Evolutionary conservation across 2,329 filamentous ascomycete genomes (phyloP).

Genomic region (Dothideomycetidae sp.): DNA sequence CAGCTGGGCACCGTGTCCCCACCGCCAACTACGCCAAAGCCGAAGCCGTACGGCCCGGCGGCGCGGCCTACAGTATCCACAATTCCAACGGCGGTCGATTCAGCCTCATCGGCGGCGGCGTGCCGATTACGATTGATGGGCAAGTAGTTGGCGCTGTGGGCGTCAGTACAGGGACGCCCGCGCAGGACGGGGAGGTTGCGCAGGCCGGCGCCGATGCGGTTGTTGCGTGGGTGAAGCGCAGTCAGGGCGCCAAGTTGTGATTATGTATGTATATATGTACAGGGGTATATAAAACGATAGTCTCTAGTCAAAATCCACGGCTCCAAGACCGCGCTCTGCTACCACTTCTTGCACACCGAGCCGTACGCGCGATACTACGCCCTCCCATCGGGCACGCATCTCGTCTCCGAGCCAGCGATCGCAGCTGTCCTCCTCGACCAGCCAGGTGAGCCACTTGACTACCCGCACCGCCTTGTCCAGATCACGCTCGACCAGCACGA

Average conservation of each 20-base stretch:
- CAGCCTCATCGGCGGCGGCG: constrained; percentile 39
- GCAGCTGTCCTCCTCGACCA: constrained; percentile 21
- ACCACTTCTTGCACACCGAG: constrained; percentile 30
- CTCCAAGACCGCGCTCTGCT: constrained; percentile 31
- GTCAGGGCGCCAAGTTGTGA: constrained; percentile 26
- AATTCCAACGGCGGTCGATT: constrained; percentile 41
- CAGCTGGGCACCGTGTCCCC: constrained; percentile 38
- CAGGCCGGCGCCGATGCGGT: constrained; percentile 38
- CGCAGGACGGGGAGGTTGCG: constrained; percentile 41
- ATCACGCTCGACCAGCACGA: constrained; percentile 60
- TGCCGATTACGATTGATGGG: constrained; percentile 37
- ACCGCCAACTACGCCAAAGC: constrained; percentile 39
- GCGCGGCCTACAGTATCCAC: constrained; percentile 37
- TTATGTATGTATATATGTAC: constrained; percentile 4
- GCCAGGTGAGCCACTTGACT: constrained; percentile 47
- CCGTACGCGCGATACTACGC: constrained; percentile 28
- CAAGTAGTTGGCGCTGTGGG: constrained; percentile 40
- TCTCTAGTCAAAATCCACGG: constrained; percentile 26
- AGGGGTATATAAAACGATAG: not conserved
- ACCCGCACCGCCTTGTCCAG: constrained; percentile 59
- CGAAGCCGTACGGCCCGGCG: constrained; percentile 39
- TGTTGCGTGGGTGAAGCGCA: constrained; percentile 21
- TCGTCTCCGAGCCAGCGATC: constrained; percentile 10
- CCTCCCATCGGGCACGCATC: constrained; percentile 20
- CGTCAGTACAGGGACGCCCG: constrained; percentile 40